These are phyloP conservation scores for Mrakia gelida DNA, from an alignment of 768 basidiomycete genomes.

Conservation along the genomic window DNA sequence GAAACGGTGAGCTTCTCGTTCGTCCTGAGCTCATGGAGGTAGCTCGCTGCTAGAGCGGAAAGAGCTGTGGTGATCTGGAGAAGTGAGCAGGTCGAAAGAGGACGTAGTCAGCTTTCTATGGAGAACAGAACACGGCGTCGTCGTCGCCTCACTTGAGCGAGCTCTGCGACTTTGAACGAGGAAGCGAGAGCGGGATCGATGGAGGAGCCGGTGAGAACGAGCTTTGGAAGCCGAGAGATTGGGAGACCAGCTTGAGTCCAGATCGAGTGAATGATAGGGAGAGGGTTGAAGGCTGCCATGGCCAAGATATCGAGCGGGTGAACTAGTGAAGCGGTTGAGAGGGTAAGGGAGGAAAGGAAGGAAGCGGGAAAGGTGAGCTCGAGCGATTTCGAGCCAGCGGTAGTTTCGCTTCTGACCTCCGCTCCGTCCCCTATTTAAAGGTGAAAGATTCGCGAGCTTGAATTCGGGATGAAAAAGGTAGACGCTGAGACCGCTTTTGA, in stretches of 20 bases:
- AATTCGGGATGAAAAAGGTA: too few relatives aligned
- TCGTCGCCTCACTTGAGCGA: not conserved
- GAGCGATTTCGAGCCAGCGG: too few relatives aligned
- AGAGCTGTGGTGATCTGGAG: constrained; percentile 8
- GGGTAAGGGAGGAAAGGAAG: not conserved
- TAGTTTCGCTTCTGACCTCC: too few relatives aligned
- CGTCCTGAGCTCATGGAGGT: constrained; percentile 14
- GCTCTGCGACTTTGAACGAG: not conserved
- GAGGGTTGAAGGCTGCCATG: constrained; percentile 14
- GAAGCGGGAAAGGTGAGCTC: not conserved
- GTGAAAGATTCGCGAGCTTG: too few relatives aligned
- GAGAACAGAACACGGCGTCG: not conserved
- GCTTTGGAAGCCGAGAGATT: not conserved
- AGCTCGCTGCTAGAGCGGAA: not conserved
- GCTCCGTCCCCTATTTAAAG: too few relatives aligned
- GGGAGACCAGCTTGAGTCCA: constrained; percentile 7
- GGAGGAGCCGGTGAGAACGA: not conserved
- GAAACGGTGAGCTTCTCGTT: not conserved
- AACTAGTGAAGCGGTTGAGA: not conserved
- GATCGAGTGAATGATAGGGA: not conserved
- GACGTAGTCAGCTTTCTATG: too few relatives aligned
- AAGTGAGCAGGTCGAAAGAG: too few relatives aligned
- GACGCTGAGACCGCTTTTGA: too few relatives aligned
- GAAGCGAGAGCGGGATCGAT: not conserved
- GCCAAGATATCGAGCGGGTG: too few relatives aligned